Evolutionary conservation across 371 early-diverging fungal genomes (phyloP), one percentile per base, ranked within the genome.

Genomic region (Mortierella sp.): DNA sequence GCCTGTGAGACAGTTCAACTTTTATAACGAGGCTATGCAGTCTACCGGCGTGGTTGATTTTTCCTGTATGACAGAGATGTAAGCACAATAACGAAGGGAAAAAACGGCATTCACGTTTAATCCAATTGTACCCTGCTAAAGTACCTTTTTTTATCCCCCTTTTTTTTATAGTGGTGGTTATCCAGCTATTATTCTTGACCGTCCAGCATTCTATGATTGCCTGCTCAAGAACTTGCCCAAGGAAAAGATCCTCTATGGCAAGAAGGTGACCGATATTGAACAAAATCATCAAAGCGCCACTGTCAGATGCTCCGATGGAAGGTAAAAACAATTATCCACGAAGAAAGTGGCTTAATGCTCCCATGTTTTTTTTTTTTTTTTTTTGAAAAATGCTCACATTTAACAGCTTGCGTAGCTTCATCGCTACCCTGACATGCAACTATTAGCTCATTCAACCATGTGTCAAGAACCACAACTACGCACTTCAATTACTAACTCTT

Each of bases 1-100:
- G 54, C 68, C 81, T 7, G 81, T 80, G 13, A 55, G 81, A 8
- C 68, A 71, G 40, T 80, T 80, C 68, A 80, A 80, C 71, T 80
- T 80, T 68, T 80, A 80, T 45, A 75, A 71, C 55, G 81, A 80
- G 61, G 49, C 42, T 2, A 63, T 66, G 29, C 47, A 75, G 56
- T 22, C 70, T 35, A 66, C 64, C 8, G 80, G 80, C 6, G 19
- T 59, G 40, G 74, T 79, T 31, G 81, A 80, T 61, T 80, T 80
- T 37, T 59, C 81, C 5, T 67, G 64, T 66, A 66, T 80, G 53
- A 55, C 49, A 31, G 75, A 74, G 59, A 80, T 80, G 81, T 80
- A 80, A 54, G 72, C 23, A 10, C 13, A 19, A 9, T 19, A n/a
- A 26, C n/a, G n/a, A 42, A 4, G 17, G 23, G 17, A 19, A 47